phyloP scores from a whole-genome alignment of 176 grass and related monocot genomes.

The Melocanna baccifera region DNA sequence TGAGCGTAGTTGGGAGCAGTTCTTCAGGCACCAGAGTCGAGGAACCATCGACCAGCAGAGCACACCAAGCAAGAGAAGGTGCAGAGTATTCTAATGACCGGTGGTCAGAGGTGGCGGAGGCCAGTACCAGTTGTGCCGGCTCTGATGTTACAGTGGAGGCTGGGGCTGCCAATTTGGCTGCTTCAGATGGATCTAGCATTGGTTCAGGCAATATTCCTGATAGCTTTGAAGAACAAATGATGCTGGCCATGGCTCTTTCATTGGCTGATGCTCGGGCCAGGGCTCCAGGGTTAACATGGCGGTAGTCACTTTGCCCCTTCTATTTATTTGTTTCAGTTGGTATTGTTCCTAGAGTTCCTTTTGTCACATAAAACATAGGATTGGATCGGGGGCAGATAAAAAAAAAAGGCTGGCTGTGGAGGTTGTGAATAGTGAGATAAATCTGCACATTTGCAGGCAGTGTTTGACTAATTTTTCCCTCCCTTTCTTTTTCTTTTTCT shows the following conservation, averaged over 20 bases:
- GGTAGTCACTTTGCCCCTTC: constrained; percentile 4
- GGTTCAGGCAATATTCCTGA: constrained; percentile 55
- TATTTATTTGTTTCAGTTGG: constrained; percentile 25
- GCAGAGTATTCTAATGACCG: constrained; percentile 45
- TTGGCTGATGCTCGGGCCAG: constrained; percentile 62
- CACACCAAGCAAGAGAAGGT: constrained; percentile 33
- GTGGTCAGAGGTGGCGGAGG: constrained; percentile 55
- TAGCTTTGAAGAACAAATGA: constrained; percentile 93
- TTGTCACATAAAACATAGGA: constrained; percentile 32
- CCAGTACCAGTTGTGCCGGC: constrained; percentile 36
- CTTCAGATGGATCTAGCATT: constrained; percentile 25
- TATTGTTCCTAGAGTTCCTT: constrained; percentile 23
- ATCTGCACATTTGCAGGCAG: constrained; percentile 25
- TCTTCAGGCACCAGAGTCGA: constrained; percentile 28
- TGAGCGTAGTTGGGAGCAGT: constrained; percentile 28
- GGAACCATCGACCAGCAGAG: constrained; percentile 22
- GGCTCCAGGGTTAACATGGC: constrained; percentile 40
- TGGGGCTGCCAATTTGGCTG: constrained; percentile 2
- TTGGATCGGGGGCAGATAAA: neutral
- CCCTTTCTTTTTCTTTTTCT: neutral
- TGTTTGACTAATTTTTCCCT: neutral
- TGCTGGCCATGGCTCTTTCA: constrained; percentile 77
- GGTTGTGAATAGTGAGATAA: constrained; percentile 41
- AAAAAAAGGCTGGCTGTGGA: neutral
- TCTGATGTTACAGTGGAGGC: constrained; percentile 49